Evolutionary conservation across 2,329 filamentous ascomycete genomes (phyloP).

Genomic region (Hymenoscyphus fraxineus): DNA sequence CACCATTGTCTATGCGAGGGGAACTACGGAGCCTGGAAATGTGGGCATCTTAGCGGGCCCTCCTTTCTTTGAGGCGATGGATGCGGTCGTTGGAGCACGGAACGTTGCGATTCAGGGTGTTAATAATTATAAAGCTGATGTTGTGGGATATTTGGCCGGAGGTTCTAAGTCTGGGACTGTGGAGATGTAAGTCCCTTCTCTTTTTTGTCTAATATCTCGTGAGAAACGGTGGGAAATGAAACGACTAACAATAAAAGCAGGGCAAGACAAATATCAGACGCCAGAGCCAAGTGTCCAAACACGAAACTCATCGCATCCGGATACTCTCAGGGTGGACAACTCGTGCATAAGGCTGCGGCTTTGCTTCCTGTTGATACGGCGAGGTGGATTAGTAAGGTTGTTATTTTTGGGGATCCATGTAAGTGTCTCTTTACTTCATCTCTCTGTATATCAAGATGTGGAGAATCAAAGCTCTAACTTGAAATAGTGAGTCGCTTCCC

Average conservation of each 20-base stretch:
- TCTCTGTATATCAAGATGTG: not conserved
- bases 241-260: slow-evolving; percentile 13
- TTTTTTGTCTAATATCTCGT: not conserved
- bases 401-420: slow-evolving; percentile 43
- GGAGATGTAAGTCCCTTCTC: slow-evolving; percentile 24
- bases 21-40: slow-evolving; percentile 47
- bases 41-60: slow-evolving; percentile 38
- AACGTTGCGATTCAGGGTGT: slow-evolving; percentile 32
- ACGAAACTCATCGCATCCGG: slow-evolving; percentile 40
- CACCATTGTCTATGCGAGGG: slow-evolving; percentile 47
- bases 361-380: slow-evolving; percentile 30
- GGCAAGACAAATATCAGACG: slow-evolving; percentile 34
- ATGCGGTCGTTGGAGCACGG: slow-evolving; percentile 19
- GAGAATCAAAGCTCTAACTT: not conserved
- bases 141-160: slow-evolving; percentile 27
- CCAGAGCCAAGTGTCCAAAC: slow-evolving; percentile 36
- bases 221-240: not conserved
- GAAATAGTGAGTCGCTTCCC: slow-evolving; percentile 23
- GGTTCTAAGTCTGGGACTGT: slow-evolving; percentile 27
- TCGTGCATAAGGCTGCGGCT: slow-evolving; percentile 41
- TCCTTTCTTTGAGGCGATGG: slow-evolving; percentile 32
- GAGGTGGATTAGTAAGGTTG: slow-evolving; percentile 38
- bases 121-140: slow-evolving; percentile 33
- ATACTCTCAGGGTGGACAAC: slow-evolving; percentile 43
- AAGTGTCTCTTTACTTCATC: slow-evolving; percentile 21